Evolutionary conservation across 129 eudicot species (phyloP), one percentile per base, ranked within the genome.

Genomic region (Arctium minus): DNA sequence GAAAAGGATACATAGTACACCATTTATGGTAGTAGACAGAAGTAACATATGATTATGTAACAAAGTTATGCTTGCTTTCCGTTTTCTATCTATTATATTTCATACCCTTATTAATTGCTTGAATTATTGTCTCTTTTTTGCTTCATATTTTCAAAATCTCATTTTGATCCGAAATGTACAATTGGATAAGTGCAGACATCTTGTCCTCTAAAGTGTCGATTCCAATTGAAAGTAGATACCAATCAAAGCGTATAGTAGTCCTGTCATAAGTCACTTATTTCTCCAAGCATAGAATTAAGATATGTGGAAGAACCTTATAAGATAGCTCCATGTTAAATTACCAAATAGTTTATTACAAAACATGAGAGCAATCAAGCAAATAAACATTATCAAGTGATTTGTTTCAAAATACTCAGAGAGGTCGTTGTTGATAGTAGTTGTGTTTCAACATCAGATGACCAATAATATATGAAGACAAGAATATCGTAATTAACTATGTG

Each of bases 101-200:
- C 18, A 13, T 56, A 5, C 27, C 67, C 31, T 65, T 65, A 65
- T 65, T 22, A 22, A 22, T 22, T 65, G 33, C 32, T 18, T 65
- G 67, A 67, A 27, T 2, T 22, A 29, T 67, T 22, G 12, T 67
- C 1, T 27, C 35, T 67, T 67, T 27, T 67, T 8, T 29, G 35
- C 13, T 67, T 67, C 33, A 67, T 6, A 7, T 44, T 42, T 6
- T 44, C 15, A 75, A 29, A 78, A 65, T 37, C 27, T 29, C 74
- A 78, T 65, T 65, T 64, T 78, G 62, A 38, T 78, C 74, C 30
- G 0, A 60, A 67, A 38, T 2, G 65, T 79, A 79, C 65, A 6
- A 67, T 39, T n/a, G 31, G 74, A 79, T 79, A 39, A 79, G 65
- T 6, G 64, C 74, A 39, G 37, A 67, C 69, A 78, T 65, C 82